Conservation (phyloP, 1,284 basidiomycete genomes). For the Puccinia hordei region DNA sequence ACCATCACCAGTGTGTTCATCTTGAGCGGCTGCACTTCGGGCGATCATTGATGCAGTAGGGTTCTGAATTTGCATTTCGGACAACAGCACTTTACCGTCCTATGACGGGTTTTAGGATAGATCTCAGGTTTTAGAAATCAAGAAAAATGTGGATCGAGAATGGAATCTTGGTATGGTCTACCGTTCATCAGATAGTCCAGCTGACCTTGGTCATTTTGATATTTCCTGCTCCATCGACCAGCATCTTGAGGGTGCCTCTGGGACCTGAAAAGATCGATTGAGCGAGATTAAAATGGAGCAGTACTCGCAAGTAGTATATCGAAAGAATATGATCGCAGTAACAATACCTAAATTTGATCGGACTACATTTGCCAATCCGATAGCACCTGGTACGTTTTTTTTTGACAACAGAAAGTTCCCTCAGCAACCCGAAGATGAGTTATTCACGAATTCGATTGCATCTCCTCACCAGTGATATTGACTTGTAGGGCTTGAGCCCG, state of each 20-base stretch:
- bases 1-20: slow-evolving; percentile 98
- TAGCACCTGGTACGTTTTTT: slow-evolving; percentile 72
- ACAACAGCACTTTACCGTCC: slow-evolving; percentile 95
- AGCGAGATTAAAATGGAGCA: neutral
- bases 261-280: slow-evolving; percentile 67
- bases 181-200: neutral
- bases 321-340: neutral
- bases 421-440: slow-evolving; percentile 65
- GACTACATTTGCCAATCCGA: slow-evolving; percentile 95
- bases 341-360: slow-evolving; percentile 85
- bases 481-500: slow-evolving; percentile 91
- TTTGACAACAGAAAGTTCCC: neutral
- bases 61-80: slow-evolving; percentile 99
- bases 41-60: slow-evolving; percentile 99
- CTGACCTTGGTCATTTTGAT: slow-evolving; percentile 96
- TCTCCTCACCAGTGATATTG: slow-evolving; percentile 59
- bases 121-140: neutral
- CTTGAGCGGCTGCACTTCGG: slow-evolving; percentile 94
- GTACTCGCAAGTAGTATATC: neutral
- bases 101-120: slow-evolving; percentile 1
- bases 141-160: neutral
- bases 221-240: slow-evolving; percentile 97
- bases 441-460: slow-evolving; percentile 32
- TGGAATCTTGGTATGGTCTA: neutral
- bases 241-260: slow-evolving; percentile 96